Evolutionary conservation across 495 filamentous ascomycete genomes (phyloP), one percentile per base, ranked within the genome.

Genomic region (Mycothermus thermophilus): DNA sequence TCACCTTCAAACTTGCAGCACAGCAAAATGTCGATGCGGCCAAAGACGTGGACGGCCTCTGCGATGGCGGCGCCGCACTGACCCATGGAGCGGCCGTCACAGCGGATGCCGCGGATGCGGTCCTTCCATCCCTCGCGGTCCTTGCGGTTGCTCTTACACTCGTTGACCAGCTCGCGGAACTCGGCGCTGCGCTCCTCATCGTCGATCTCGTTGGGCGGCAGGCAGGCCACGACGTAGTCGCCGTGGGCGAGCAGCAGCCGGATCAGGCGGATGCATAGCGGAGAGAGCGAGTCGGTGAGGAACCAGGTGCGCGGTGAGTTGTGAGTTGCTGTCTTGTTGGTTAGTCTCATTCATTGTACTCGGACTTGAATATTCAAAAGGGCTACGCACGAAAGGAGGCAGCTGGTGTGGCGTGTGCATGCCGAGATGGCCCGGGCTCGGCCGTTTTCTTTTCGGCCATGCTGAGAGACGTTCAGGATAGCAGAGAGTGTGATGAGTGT

Each of bases 1-100:
- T 38, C 65, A 83, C 80, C 73, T 73, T 93, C 83, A 47, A 77
- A 85, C 29, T 79, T 80, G 58, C 82, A 90, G 55, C 82, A 88
- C 22, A 95, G 67, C 36, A 95, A 57, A 27, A 95, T 84, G 53
- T 97, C 90, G 21, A 96, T 70, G 35, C 75, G 71, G 15, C 86
- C 85, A 62, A 92, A 97, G 3, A 74, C 67, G 35, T 79, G 71
- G 14, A 88, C 74, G 12, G 83, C 80, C 54, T 93, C 79, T 32
- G 90, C 87, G 34, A 96, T 69, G 8, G 85, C 82, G 29, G 84
- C 79, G 51, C 93, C 86, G 47, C 68, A 72, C 43, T 69, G 62
- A 24, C 67, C 64, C 62, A 74, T 72, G 33, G 65, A 55, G 35
- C 71, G 66, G 30, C 63, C 66, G 55, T 72, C 65, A 52, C 69